Conservation (phyloP, 2,329 filamentous ascomycete genomes). For the Aspergillus luchuensis region DNA sequence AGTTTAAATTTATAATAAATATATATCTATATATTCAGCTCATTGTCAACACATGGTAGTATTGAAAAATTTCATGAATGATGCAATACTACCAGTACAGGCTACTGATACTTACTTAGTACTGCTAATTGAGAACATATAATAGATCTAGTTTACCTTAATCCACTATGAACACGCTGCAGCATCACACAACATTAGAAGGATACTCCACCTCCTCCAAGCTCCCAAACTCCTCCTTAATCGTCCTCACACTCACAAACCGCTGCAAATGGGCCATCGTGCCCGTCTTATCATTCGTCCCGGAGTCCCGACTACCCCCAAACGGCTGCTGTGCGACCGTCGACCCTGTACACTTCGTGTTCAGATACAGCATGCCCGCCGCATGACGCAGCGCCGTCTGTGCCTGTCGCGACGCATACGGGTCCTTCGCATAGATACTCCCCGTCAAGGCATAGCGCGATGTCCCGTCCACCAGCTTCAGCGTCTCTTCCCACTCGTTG, state of each 20-base stretch:
- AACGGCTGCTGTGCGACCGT: constrained; percentile 61
- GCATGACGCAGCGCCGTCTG: constrained; percentile 56
- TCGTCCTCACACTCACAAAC: constrained; percentile 55
- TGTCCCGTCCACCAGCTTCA: constrained; percentile 48
- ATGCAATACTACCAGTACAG: too few relatives aligned
- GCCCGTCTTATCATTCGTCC: constrained; percentile 61
- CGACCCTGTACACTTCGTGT: constrained; percentile 60
- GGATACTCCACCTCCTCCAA: constrained; percentile 30
- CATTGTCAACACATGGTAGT: too few relatives aligned
- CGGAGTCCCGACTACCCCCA: constrained; percentile 55
- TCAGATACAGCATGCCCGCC: constrained; percentile 61
- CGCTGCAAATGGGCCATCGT: constrained; percentile 53
- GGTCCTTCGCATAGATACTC: constrained; percentile 45
- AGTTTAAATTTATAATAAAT: too few relatives aligned
- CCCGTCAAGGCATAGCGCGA: constrained; percentile 45
- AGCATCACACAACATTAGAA: constrained; percentile 17
- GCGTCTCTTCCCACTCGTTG: constrained; percentile 54
- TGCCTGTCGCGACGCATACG: constrained; percentile 52
- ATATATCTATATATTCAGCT: too few relatives aligned
- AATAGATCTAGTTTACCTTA: too few relatives aligned
- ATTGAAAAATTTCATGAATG: too few relatives aligned
- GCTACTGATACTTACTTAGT: too few relatives aligned
- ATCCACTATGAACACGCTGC: background rate
- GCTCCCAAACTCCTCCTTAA: constrained; percentile 55
- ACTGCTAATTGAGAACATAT: too few relatives aligned